Percentiles rank a stretch among this genome's conserved stretches.
phyloP scores from a whole-genome alignment of 495 filamentous ascomycete genomes.

The Cairneyella variabilis region DNA sequence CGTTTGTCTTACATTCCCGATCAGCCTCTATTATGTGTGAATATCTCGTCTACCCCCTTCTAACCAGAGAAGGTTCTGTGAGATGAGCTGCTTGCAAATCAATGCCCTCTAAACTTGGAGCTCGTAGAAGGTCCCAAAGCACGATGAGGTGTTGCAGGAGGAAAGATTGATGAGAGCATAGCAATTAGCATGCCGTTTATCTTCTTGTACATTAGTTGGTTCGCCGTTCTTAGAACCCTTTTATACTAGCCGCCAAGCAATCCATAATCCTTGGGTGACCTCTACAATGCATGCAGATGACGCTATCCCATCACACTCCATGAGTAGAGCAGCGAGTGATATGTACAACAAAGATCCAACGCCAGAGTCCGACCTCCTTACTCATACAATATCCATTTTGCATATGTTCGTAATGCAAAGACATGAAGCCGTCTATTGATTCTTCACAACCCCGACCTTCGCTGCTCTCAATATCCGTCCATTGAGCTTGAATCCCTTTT shows the following conservation, averaged over 20 bases:
- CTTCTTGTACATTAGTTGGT: constrained; percentile 13
- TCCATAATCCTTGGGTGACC: not conserved
- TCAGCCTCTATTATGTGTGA: too few species aligned
- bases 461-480: constrained; percentile 85
- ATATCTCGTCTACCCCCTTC: too few species aligned
- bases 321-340: constrained; percentile 24
- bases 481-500: constrained; percentile 91
- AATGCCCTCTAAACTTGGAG: too few species aligned
- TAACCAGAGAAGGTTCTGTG: too few species aligned
- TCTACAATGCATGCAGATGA: constrained; percentile 17
- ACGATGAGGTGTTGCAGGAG: too few species aligned
- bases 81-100: too few species aligned
- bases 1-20: too few species aligned
- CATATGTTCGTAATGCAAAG: too few species aligned
- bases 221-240: too few species aligned
- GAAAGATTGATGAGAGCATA: not conserved
- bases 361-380: constrained; percentile 17
- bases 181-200: too few species aligned
- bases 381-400: constrained; percentile 42
- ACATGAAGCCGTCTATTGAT: constrained; percentile 28
- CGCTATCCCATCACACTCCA: constrained; percentile 7
- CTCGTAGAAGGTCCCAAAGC: too few species aligned
- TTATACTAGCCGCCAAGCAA: not conserved
- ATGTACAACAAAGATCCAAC: constrained; percentile 21
- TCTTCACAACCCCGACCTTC: constrained; percentile 89